Evolutionary conservation across 1,284 basidiomycete species (phyloP), one percentile per base, ranked within the genome.

Genomic region (Moesziomyces sp.): DNA sequence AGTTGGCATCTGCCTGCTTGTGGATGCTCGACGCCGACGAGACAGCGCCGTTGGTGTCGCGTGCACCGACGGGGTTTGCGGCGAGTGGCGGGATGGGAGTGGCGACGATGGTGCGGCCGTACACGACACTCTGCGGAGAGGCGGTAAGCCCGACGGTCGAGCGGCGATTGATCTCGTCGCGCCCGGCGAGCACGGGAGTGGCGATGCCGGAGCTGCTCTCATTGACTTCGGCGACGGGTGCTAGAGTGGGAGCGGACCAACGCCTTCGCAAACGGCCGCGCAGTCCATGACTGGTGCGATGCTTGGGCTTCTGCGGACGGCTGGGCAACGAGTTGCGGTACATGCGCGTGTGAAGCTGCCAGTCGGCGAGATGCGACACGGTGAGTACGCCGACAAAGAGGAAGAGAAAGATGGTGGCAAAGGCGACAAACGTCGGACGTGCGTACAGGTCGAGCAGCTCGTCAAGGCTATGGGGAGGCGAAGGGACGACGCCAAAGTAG

Each of bases 401-500:
- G 23, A 96, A 87, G 62, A 88, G 88, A 23, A 89, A 84, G 23
- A 91, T 82, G 34, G 93, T 88, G 1, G 88, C 85, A 46, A 89
- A 86, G 18, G 90, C 90, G 16, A 96, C 87, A 83, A 97, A 98
- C 0, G 92, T 86, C 2, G 91, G 89, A 35, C 94, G 88, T 46
- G 87, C 86, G 85, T 94, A 96, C 8, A 97, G 88, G 24, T 85
- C 84, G 26, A 98, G 87, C 38, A 98, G 88, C 84, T 96, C 93
- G 71, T 94, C 92, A 16, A 98, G 87, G 1, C 91, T 91, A 77
- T 92, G 93, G n/a, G 92, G 93, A 13, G 89, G 89, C 84, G 97
- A 93, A n/a, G 92, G 90, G 0, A 97, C 92, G 60, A 94, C 92
- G 53, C 94, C 94, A 84, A 96, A 97, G 59, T 93, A 87, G 21